These are phyloP conservation scores for Saccharomyces uvarum DNA, from an alignment of 1,139 yeast genomes.

Conservation along the genomic window DNA sequence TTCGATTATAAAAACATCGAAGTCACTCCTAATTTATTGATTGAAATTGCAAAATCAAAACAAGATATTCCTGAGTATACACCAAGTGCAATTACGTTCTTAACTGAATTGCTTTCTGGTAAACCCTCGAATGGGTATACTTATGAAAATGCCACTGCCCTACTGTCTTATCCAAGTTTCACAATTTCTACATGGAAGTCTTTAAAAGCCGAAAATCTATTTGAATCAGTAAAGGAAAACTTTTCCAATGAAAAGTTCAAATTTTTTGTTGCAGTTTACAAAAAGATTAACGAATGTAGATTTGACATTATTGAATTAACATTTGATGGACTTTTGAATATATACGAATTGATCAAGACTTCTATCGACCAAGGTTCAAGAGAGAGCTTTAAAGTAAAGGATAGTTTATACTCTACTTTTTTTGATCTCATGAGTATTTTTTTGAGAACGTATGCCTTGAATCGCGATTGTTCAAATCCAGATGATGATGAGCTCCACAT, in stretches of 20 bases:
- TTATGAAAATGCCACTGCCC: constrained; percentile 2
- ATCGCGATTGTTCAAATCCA: background rate
- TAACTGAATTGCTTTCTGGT: background rate
- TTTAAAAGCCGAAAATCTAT: constrained; percentile 17
- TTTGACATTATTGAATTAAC: constrained; percentile 5
- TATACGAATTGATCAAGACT: background rate
- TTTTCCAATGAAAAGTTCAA: constrained; percentile 26
- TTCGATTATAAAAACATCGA: constrained; percentile 11
- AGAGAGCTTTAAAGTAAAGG: constrained; percentile 18
- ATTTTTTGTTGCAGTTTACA: constrained; percentile 27
- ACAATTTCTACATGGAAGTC: constrained; percentile 13
- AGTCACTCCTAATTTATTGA: constrained; percentile 22
- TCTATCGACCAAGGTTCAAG: background rate
- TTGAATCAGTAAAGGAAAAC: constrained; percentile 11
- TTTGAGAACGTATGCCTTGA: constrained; percentile 9
- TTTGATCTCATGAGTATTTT: constrained; percentile 12
- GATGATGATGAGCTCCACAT: constrained; percentile 7
- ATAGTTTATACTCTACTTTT: constrained; percentile 17
- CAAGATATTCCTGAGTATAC: background rate
- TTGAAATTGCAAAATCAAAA: constrained; percentile 25
- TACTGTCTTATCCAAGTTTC: constrained; percentile 13
- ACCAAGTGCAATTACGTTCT: background rate
- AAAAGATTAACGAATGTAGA: constrained; percentile 14
- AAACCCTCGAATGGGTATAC: background rate
- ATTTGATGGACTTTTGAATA: constrained; percentile 8